Base-by-base conservation (phyloP, 129 eudicot genomes). In the Calendula officinalis region DNA sequence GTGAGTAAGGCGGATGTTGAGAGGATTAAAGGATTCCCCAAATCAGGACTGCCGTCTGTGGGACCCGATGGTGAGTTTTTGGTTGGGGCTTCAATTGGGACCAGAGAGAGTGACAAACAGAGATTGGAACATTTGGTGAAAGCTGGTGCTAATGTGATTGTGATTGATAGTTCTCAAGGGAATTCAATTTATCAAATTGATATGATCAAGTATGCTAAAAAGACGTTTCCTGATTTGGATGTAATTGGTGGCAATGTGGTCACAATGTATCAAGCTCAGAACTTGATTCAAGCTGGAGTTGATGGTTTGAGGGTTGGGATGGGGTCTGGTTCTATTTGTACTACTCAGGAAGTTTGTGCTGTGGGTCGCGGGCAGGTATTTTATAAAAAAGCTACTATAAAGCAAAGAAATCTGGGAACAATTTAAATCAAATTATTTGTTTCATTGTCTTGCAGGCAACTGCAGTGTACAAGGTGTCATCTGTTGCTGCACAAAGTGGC, bases 301-400 rank as follows among this genome's bases (percentile, higher is more conserved):
- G 98, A 92, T 83, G 98, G 89, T 7, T 64, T 92, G 73, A 75
- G 98, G 60, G 98, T 92, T 33, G 98, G 98, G 49, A 92, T 92
- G 98, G 98, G 96, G 16, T 92, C 98, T 11, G 98, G 98, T 12
- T 85, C 98, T 17, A 92, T 92, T 78, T 92, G 98, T 62, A 92
- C 96, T 22, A 92, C 96, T 3, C 95, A 92, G 64, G 98, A 92
- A 73, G 96, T 92, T 6, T 92, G 98, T 67, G 98, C 98, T 9
- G 96, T 92, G 7, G 98, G 96, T 7, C 88, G 96, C 13, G 98
- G 96, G 30, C 96, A 88, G 98, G 98, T 91, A 73, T 42, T 48
- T 22, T 8, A 4, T 42, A 8, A 27, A 44, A 12, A 7, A n/a
- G n/a, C n/a, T n/a, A 30, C 14, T 58, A 37, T 38, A 11, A 4